Conservation (phyloP, 108 stramenopile species). For the Nitzschia putrida region DNA sequence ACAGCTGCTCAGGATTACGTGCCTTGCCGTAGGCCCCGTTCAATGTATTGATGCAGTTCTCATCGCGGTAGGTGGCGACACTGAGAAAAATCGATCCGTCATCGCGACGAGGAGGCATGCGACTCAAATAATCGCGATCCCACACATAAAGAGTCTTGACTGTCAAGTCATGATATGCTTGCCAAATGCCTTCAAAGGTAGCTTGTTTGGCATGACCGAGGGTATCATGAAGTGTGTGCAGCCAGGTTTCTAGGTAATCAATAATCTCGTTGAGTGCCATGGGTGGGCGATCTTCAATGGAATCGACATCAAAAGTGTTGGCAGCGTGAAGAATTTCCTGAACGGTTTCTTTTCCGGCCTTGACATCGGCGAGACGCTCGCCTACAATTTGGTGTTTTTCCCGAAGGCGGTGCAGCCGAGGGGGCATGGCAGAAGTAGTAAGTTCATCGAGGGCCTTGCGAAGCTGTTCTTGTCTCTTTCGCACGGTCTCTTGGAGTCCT, state of each 20-base stretch:
- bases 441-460: conserved; percentile 32
- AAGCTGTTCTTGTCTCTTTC: conserved; percentile 35
- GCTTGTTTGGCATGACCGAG: conserved; percentile 53
- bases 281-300: conserved; percentile 55
- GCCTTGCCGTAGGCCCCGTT: conserved; percentile 84
- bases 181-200: conserved; percentile 78
- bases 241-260: conserved; percentile 60
- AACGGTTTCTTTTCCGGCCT: conserved; percentile 75
- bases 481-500: conserved; percentile 16
- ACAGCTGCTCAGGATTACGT: conserved; percentile 83
- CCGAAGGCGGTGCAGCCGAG: conserved; percentile 51
- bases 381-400: conserved; percentile 74
- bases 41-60: conserved; percentile 89
- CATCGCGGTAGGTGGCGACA: conserved; percentile 93
- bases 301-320: neutral
- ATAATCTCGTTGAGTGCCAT: conserved; percentile 74
- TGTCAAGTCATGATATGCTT: conserved; percentile 78
- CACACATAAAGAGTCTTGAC: conserved; percentile 79
- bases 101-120: conserved; percentile 74
- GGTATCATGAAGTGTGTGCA: conserved; percentile 62
- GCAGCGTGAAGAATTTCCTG: conserved; percentile 67
- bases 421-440: conserved; percentile 43
- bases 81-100: conserved; percentile 86
- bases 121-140: conserved; percentile 75
- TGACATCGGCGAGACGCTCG: conserved; percentile 68